Base-by-base conservation (phyloP, 2,329 filamentous ascomycete genomes). In the Myriosclerotinia scirpicola region DNA sequence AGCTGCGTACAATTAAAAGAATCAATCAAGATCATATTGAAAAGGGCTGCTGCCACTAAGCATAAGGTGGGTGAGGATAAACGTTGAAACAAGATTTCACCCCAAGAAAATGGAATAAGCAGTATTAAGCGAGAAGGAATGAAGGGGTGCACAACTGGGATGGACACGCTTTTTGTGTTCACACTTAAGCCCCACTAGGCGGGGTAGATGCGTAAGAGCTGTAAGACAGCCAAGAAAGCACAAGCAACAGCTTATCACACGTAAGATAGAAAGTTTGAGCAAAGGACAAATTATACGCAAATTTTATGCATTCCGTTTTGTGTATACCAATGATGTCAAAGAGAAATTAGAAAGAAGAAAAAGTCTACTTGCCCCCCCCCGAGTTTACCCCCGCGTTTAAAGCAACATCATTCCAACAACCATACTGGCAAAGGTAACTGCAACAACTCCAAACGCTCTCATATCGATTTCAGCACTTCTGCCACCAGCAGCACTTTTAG, bases 371-470 rank as follows among this genome's bases (percentile, higher is more conserved):
- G 22, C 14, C n/a, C 34, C n/a, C 34, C 34, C 22, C n/a, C 40
- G 17, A 26, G 36, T 3, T 15, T 1, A 9, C n/a, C 15, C 34
- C 38, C 60, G 34, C 5, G 17, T 30, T 48, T 53, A 60, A 15
- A 60, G 46, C 36, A 65, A 50, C 36, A 59, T 53, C 63, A 65
- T 65, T 14, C 63, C 54, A 14, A 30, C 54, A n/a, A 65, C 7
- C 46, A 65, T 60, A 26, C 42, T 40, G n/a, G 36, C 63, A 52
- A 65, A 11, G 11, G 54, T 59, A 5, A 40, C 36, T 30, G 20
- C 34, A 15, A 60, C 34, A 20, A 65, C 36, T 8, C 54, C 63
- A 40, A 60, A 53, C 6, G 63, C 63, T 30, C 26, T 42, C 14
- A 59, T 36, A 22, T 65, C 54, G 30, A 60, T n/a, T 26, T 65